Evolutionary conservation across 1,139 yeast genomes (phyloP).

Genomic region (Suhomyces maxii): DNA sequence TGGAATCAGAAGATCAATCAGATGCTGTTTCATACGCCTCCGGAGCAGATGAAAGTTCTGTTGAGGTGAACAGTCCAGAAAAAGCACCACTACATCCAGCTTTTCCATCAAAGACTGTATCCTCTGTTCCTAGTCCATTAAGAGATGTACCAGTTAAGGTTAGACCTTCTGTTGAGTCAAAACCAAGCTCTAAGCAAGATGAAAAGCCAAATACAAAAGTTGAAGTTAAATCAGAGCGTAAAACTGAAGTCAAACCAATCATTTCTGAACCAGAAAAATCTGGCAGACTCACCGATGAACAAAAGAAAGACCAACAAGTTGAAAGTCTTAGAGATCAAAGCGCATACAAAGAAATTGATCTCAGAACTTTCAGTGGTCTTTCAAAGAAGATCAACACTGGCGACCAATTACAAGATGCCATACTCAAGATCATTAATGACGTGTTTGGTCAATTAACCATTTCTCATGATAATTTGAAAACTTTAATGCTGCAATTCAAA

Average conservation of each 20-base stretch:
- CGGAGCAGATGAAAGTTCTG: background rate
- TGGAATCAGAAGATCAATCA: background rate
- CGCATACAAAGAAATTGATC: constrained; percentile 10
- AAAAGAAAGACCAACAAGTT: too few relatives aligned
- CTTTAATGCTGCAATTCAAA: constrained; percentile 7
- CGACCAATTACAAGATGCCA: constrained; percentile 4
- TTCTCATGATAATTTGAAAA: constrained; percentile 10
- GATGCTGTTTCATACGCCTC: background rate
- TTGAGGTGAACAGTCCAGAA: too few relatives aligned
- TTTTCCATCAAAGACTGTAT: too few relatives aligned
- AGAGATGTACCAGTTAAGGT: too few relatives aligned
- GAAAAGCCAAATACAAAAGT: too few relatives aligned
- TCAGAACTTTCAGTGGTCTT: constrained; percentile 12
- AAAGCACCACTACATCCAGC: too few relatives aligned
- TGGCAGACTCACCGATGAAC: too few relatives aligned
- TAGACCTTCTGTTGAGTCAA: too few relatives aligned
- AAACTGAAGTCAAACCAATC: background rate
- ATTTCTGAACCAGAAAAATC: too few relatives aligned
- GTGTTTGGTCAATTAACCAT: constrained; percentile 12
- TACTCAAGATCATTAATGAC: constrained; percentile 6
- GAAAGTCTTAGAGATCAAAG: constrained; percentile 5
- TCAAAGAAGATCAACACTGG: constrained; percentile 3
- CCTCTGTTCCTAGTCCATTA: too few relatives aligned
- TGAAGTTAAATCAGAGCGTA: background rate
- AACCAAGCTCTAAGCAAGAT: too few relatives aligned